Evolutionary conservation across 2,329 filamentous ascomycete species (phyloP).

Genomic region (Cytospora schulzeri): DNA sequence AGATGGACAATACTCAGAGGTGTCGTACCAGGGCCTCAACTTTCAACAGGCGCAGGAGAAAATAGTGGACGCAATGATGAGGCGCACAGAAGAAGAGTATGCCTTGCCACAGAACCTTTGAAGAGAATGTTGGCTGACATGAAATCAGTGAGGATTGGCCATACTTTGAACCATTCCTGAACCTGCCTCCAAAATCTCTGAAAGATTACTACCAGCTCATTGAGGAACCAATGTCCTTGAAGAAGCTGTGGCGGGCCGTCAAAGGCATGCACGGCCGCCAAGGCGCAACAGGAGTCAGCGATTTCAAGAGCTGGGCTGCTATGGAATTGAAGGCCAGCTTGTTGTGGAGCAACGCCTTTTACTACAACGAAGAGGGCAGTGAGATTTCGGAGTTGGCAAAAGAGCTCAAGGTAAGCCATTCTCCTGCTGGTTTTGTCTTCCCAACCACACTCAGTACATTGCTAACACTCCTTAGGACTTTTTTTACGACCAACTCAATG

Average conservation of each 20-base stretch:
- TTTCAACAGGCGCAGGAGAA: constrained; percentile 89
- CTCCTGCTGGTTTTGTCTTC: neutral
- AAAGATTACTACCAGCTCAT: constrained; percentile 89
- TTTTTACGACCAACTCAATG: constrained; percentile 68
- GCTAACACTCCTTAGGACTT: constrained; percentile 53
- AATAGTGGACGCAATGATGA: constrained; percentile 74
- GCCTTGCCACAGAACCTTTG: constrained; percentile 23
- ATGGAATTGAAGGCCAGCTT: constrained; percentile 79
- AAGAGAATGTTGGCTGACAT: constrained; percentile 31
- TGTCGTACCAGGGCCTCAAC: constrained; percentile 69
- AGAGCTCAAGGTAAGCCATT: constrained; percentile 69
- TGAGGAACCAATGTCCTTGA: constrained; percentile 76
- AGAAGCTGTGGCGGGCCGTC: constrained; percentile 74
- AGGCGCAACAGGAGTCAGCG: constrained; percentile 62
- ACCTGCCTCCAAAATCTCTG: constrained; percentile 72
- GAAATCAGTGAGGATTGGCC: constrained; percentile 65
- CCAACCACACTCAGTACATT: neutral
- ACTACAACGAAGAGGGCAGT: constrained; percentile 91
- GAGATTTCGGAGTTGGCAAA: constrained; percentile 77
- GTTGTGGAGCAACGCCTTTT: constrained; percentile 85
- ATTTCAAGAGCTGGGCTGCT: constrained; percentile 80
- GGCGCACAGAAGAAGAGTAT: constrained; percentile 67
- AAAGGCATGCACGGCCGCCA: constrained; percentile 71
- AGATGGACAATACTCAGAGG: constrained; percentile 56
- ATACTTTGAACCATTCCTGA: constrained; percentile 73